Base-by-base conservation (phyloP, 352 stramenopile genomes). In the Phytophthora kernoviae region DNA sequence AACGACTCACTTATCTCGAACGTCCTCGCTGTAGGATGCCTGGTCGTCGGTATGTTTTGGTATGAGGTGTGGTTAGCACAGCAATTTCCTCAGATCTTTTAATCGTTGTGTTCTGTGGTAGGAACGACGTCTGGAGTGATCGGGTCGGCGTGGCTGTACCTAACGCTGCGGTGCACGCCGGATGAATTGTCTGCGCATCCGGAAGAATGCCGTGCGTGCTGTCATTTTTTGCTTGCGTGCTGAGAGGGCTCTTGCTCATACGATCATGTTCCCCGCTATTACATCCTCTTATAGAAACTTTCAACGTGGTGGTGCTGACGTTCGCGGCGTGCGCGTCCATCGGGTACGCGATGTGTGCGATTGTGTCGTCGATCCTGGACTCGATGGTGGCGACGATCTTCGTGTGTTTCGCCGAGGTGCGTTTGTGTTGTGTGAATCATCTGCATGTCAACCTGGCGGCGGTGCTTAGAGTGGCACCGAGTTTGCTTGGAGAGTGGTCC, bases 321-420 rank as follows among this genome's bases (percentile, higher is more conserved):
- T 96, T 96, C 49, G 69, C 87, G 37, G 70, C 82, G 2, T 93
- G 83, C 46, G 64, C 71, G 18, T 81, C 78, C 20, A 87, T 94
- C 50, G 84, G 84, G 21, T 96, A 93, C 56, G 81, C 84, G 40
- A 94, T 96, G 83, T 96, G 84, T 54, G 76, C 80, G 36, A 88
- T 93, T 54, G 76, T 94, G 54, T 94, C 84, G 44, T 90, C 84
- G 7, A 81, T 94, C 24, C 61, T 96, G 36, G 87, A 96, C 63
- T 91, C 79, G 34, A 88, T 92, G 45, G 87, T 96, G 14, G 70
- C 82, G 26, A 96, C 87, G 18, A 89, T 96, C 57, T 96, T 93
- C 54, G 85, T 96, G 22, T 94, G 87, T 66, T 94, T 96, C 64
- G 87, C 87, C 14, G 81, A 91, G 79, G 86, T 95, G 58, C 46